Conservation (phyloP, 2,329 filamentous ascomycete species). For the Talaromyces sp. region DNA sequence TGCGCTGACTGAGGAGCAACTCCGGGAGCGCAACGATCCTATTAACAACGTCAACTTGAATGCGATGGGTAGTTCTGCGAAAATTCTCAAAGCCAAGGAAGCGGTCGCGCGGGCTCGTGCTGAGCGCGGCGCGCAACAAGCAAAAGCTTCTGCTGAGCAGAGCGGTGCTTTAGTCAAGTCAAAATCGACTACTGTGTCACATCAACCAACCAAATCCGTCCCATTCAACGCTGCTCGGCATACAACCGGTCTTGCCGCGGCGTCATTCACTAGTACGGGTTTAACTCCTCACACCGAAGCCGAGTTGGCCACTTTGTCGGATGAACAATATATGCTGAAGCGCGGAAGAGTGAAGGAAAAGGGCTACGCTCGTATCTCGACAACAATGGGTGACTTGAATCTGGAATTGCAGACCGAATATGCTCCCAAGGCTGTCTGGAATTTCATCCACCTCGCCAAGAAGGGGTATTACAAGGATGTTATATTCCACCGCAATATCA, state of each 20-base stretch:
- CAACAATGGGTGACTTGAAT: slow-evolving; percentile 79
- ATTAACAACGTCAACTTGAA: slow-evolving; percentile 70
- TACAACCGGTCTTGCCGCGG: slow-evolving; percentile 86
- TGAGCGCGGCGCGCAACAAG: slow-evolving; percentile 59
- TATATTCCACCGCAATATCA: slow-evolving; percentile 88
- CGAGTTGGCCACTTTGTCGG: slow-evolving; percentile 79
- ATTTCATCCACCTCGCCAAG: slow-evolving; percentile 84
- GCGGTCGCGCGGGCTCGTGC: slow-evolving; percentile 87
- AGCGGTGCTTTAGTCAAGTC: slow-evolving; percentile 2
- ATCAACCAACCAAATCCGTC: slow-evolving; percentile 35
- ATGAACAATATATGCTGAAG: slow-evolving; percentile 96
- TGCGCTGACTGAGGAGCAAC: slow-evolving; percentile 67
- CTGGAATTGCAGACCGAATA: slow-evolving; percentile 88
- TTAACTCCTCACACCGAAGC: slow-evolving; percentile 87
- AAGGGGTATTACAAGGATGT: slow-evolving; percentile 86
- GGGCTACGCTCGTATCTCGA: slow-evolving; percentile 87
- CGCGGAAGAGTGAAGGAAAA: slow-evolving; percentile 84
- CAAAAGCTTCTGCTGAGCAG: slow-evolving; percentile 23
- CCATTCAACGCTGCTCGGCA: slow-evolving; percentile 85
- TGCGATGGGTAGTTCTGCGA: slow-evolving; percentile 74
- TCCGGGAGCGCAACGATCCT: slow-evolving; percentile 60
- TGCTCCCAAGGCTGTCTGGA: slow-evolving; percentile 93
- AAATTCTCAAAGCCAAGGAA: slow-evolving; percentile 87
- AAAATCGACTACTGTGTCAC: slow-evolving; percentile 22
- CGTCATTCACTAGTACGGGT: slow-evolving; percentile 92